These are phyloP conservation scores for Alternaria viburni DNA, from an alignment of 2,329 filamentous ascomycete genomes.

Conservation along the genomic window DNA sequence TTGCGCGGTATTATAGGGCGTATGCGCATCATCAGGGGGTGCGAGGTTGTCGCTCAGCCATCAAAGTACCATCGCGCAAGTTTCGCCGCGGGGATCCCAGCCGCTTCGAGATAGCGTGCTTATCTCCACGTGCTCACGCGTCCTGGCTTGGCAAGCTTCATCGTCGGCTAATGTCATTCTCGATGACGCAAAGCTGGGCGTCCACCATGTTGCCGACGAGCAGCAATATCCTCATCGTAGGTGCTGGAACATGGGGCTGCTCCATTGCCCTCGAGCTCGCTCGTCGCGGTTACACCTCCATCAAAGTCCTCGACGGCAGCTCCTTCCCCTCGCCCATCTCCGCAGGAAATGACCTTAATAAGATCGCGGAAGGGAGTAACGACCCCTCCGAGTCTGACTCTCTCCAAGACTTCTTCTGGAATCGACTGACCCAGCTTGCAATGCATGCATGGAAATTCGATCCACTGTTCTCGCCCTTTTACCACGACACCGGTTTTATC, in stretches of 20 bases:
- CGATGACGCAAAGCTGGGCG: not conserved
- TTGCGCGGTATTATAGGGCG: slow-evolving; percentile 16
- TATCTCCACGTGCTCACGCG: slow-evolving; percentile 15
- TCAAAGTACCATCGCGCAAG: not conserved
- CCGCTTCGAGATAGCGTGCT: slow-evolving; percentile 9
- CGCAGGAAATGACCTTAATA: slow-evolving; percentile 58
- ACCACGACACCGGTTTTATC: slow-evolving; percentile 57
- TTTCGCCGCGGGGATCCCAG: slow-evolving; percentile 9
- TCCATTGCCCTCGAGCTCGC: slow-evolving; percentile 58
- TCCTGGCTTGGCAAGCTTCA: not conserved
- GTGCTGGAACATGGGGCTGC: slow-evolving; percentile 59
- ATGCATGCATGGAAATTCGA: slow-evolving; percentile 54
- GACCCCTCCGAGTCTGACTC: slow-evolving; percentile 30
- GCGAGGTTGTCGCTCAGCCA: slow-evolving; percentile 1
- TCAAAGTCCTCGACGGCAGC: slow-evolving; percentile 55
- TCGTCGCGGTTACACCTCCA: slow-evolving; percentile 53
- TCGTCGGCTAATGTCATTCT: not conserved
- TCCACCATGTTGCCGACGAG: slow-evolving; percentile 4
- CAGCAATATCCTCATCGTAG: slow-evolving; percentile 51
- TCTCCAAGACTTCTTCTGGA: slow-evolving; percentile 46
- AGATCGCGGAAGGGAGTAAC: slow-evolving; percentile 51
- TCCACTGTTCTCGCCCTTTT: slow-evolving; percentile 52
- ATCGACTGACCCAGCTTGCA: slow-evolving; percentile 42
- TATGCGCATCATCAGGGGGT: slow-evolving; percentile 27
- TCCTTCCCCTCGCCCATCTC: slow-evolving; percentile 54